Percentiles rank a stretch among this genome's conserved stretches.
phyloP scores from a whole-genome alignment of 164 flowering plant genomes.

The Piper longum region DNA sequence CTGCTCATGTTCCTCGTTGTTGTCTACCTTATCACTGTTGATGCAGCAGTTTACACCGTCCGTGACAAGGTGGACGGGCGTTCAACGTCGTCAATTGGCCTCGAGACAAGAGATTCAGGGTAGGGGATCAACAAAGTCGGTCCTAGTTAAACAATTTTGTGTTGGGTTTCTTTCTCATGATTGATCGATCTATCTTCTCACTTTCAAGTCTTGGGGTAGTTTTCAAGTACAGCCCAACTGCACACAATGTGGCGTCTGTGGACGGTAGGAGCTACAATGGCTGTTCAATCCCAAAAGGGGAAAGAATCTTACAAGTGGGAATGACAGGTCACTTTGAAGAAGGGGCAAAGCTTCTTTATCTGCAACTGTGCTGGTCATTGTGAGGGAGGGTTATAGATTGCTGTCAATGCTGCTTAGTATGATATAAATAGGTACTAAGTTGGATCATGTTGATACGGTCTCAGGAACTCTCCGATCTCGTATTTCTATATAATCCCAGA shows the following conservation, averaged over 20 bases:
- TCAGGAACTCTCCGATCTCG: no score
- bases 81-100: constrained; percentile 33
- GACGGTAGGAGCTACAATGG: constrained; percentile 21
- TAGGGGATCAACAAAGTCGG: constrained; percentile 38
- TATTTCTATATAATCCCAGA: no score
- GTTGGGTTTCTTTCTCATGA: not conserved
- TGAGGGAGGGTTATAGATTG: constrained; percentile 48
- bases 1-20: constrained; percentile 6
- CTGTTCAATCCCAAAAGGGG: constrained; percentile 33
- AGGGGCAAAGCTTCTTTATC: constrained; percentile 56
- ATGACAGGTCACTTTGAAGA: constrained; percentile 37
- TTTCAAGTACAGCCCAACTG: constrained; percentile 34
- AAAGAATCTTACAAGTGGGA: constrained; percentile 31
- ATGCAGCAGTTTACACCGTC: constrained; percentile 22
- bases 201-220: constrained; percentile 16
- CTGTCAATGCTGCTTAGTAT: constrained; percentile 23
- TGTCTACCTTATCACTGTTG: constrained; percentile 12
- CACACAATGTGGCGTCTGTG: constrained; percentile 50
- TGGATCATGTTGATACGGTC: not conserved
- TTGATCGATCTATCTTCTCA: not conserved
- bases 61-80: constrained; percentile 31
- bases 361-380: constrained; percentile 55
- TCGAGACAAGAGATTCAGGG: constrained; percentile 26
- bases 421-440: not conserved
- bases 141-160: not conserved